Conservation (phyloP, 2,329 filamentous ascomycete species). For the Penicillium sp. region DNA sequence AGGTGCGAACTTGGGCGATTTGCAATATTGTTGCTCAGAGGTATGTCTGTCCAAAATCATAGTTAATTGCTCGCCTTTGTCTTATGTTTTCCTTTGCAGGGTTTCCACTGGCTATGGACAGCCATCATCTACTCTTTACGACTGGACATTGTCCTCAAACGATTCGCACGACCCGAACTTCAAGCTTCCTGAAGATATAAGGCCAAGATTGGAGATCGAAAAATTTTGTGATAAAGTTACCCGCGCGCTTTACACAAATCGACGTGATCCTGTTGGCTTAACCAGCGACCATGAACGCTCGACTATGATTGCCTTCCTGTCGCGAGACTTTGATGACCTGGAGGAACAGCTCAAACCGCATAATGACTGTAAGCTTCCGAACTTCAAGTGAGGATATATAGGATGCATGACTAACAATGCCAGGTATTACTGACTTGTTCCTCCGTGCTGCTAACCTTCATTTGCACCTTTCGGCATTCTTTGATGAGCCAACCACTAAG, state of each 20-base stretch:
- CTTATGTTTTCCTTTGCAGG: conserved; percentile 33
- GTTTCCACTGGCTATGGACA: conserved; percentile 68
- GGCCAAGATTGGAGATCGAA: conserved; percentile 55
- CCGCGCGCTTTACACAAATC: conserved; percentile 56
- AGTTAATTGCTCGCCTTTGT: neutral
- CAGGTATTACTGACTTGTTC: conserved; percentile 48
- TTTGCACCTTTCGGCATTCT: conserved; percentile 50
- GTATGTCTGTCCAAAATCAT: conserved; percentile 40
- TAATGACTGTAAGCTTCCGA: conserved; percentile 38
- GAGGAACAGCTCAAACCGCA: conserved; percentile 51
- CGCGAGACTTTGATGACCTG: conserved; percentile 49
- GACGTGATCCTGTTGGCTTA: conserved; percentile 53
- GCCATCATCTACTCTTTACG: conserved; percentile 61
- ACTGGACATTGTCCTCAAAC: conserved; percentile 53
- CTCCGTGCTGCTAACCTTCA: conserved; percentile 49
- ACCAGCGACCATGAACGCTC: conserved; percentile 46
- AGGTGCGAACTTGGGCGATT: conserved; percentile 65
- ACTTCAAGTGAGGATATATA: neutral
- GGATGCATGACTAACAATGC: neutral
- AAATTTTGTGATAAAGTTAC: conserved; percentile 59
- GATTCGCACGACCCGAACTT: conserved; percentile 47
- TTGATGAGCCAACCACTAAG: conserved; percentile 47
- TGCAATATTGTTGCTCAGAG: conserved; percentile 68
- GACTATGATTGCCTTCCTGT: conserved; percentile 46
- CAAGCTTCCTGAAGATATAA: conserved; percentile 52